Evolutionary conservation across 805 yeast genomes (phyloP), one percentile per base, ranked within the genome.

Genomic region (Hanseniaspora valbyensis): DNA sequence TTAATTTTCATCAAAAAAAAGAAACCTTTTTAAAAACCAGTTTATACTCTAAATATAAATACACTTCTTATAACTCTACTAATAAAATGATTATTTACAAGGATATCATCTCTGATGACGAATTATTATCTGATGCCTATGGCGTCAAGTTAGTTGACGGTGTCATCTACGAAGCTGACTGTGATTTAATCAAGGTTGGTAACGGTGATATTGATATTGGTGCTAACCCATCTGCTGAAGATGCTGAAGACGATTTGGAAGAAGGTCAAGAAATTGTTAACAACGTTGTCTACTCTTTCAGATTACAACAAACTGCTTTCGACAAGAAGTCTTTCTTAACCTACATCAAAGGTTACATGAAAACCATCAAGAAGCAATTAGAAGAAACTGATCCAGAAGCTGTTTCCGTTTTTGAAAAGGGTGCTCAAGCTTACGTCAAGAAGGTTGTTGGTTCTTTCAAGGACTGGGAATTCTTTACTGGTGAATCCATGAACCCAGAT

Each of bases 401-500:
- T 65, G 79, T 92, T 63, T 81, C 83, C 66, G 73, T 70, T 59
- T 92, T 92, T 73, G 96, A 90, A 81, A 90, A 92, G 79, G 97
- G 97, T 71, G 98, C 98, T 63, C 77, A 81, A 62, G 73, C 85
- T 63, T 92, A 89, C 80, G 94, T 85, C 73, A 92, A 92, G 86
- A 92, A 92, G 80, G 83, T 92, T 60, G 71, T 92, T 65, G 83
- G 81, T 66, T 83, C 89, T 72, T 92, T 92, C 92, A 83, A 83
- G 69, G 98, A 92, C 81, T 92, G 94, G 95, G 98, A 92, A 69
- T 92, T 92, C 80, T 92, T 74, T 89, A 90, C 96, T 62, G 97
- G 98, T 78, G 97, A 90, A 78, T 84, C 95, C 69, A 92, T 92
- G 98, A 96, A 92, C 81, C 98, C 98, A 71, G 98, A 92, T 74